Evolutionary conservation across 2,329 filamentous ascomycete genomes (phyloP).

Genomic region (Epichloe glyceriae): DNA sequence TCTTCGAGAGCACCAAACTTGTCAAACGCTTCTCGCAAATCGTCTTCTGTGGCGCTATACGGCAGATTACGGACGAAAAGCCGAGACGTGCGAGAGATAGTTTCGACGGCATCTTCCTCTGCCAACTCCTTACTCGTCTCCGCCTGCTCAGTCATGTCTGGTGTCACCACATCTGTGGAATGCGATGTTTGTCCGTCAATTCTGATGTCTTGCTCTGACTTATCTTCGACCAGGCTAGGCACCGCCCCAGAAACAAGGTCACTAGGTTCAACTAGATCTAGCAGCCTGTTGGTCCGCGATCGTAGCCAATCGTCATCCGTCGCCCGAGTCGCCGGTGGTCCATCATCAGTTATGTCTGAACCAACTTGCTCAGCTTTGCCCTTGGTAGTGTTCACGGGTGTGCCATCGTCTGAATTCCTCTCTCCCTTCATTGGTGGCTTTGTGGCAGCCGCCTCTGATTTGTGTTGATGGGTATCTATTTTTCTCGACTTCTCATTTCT

Average conservation of each 20-base stretch:
- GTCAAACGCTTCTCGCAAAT: constrained; percentile 59
- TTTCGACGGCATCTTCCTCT: constrained; percentile 30
- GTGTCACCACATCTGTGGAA: constrained; percentile 14
- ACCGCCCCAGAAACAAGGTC: constrained; percentile 26
- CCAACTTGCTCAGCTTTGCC: constrained; percentile 9
- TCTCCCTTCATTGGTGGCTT: constrained; percentile 7
- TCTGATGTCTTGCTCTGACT: constrained; percentile 9
- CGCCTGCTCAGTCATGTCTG: constrained; percentile 16
- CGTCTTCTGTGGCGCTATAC: constrained; percentile 65
- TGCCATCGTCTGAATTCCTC: background rate
- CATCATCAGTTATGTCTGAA: constrained; percentile 13
- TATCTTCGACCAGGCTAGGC: constrained; percentile 4
- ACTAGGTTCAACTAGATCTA: constrained; percentile 72
- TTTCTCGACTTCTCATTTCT: constrained; percentile 35
- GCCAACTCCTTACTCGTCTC: constrained; percentile 18
- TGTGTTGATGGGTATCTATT: constrained; percentile 12
- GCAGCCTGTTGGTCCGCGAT: constrained; percentile 70
- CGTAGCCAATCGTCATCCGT: constrained; percentile 87
- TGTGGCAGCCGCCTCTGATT: constrained; percentile 2
- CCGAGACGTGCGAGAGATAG: constrained; percentile 59
- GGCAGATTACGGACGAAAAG: constrained; percentile 84
- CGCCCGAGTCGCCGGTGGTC: constrained; percentile 26
- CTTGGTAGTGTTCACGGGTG: constrained; percentile 3
- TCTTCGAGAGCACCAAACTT: constrained; percentile 69
- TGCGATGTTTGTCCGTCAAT: constrained; percentile 12